Percentiles rank a stretch among this genome's conserved stretches.
These are phyloP conservation scores for Clathrus columnatus DNA, from an alignment of 768 basidiomycete species.

Conservation along the genomic window DNA sequence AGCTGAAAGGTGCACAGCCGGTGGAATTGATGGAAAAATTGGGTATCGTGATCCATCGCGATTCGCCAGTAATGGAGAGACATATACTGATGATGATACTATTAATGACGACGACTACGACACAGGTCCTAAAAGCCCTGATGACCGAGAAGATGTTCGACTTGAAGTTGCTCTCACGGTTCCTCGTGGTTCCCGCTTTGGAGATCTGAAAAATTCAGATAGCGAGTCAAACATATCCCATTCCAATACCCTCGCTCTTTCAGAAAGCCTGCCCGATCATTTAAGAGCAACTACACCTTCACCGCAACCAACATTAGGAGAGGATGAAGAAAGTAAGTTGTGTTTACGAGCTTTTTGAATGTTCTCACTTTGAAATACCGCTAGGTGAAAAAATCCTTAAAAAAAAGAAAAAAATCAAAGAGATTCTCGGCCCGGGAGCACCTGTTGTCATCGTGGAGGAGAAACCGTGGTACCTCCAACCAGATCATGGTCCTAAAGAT, in stretches of 20 bases:
- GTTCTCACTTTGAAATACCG: neutral
- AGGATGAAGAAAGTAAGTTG: neutral
- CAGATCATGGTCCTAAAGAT: slow-evolving; percentile 70
- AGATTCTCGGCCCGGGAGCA: slow-evolving; percentile 55
- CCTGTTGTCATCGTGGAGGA: slow-evolving; percentile 33
- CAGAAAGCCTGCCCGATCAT: neutral
- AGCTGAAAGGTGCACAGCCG: slow-evolving; percentile 1
- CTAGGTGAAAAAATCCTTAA: neutral
- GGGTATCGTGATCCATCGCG: slow-evolving; percentile 2
- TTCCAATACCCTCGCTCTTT: neutral
- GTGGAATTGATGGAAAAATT: neutral
- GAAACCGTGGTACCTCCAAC: slow-evolving; percentile 78
- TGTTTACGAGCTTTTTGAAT: neutral
- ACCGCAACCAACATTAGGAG: neutral
- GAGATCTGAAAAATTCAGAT: neutral
- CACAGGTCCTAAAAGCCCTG: neutral
- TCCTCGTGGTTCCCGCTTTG: neutral
- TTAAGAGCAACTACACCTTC: neutral
- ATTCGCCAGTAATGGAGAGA: neutral
- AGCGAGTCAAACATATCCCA: neutral
- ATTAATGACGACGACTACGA: neutral
- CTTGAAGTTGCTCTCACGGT: slow-evolving; percentile 1
- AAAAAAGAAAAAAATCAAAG: slow-evolving; percentile 45
- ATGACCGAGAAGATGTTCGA: slow-evolving; percentile 5
- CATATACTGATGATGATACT: neutral